Percentiles rank a stretch among this genome's conserved stretches.
These are phyloP conservation scores for Iberis amara DNA, from an alignment of 441 rosid genomes.

Conservation along the genomic window DNA sequence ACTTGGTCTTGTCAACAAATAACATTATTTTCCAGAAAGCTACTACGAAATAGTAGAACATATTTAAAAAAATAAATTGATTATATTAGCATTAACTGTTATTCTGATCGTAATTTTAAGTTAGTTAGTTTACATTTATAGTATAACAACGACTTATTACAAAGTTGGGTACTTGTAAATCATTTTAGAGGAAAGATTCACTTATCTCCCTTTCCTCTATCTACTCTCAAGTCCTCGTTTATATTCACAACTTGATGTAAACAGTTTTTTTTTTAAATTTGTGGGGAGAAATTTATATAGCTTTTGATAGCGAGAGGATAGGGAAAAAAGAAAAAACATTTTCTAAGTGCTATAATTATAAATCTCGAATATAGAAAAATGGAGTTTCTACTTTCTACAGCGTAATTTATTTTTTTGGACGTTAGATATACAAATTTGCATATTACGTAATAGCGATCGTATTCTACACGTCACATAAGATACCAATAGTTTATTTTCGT, in stretches of 20 bases:
- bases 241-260: slow-evolving; percentile 8
- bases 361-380: not conserved
- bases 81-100: not conserved
- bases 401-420: too few species aligned
- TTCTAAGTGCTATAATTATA: not conserved
- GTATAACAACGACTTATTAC: not conserved
- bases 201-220: not conserved
- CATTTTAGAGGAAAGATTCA: slow-evolving; percentile 9
- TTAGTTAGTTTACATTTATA: not conserved
- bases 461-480: too few species aligned
- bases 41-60: too few species aligned
- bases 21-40: too few species aligned
- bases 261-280: not conserved
- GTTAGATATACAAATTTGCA: too few species aligned
- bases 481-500: too few species aligned
- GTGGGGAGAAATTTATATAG: not conserved
- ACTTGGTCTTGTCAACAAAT: too few species aligned
- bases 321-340: not conserved
- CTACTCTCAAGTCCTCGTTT: not conserved
- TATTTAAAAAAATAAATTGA: too few species aligned
- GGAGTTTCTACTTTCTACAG: slow-evolving; percentile 11
- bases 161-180: not conserved
- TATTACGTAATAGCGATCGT: too few species aligned
- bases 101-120: not conserved
- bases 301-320: slow-evolving; percentile 3